These are phyloP conservation scores for Verticillium alfalfae DNA, from an alignment of 2,329 filamentous ascomycete species.

Conservation along the genomic window DNA sequence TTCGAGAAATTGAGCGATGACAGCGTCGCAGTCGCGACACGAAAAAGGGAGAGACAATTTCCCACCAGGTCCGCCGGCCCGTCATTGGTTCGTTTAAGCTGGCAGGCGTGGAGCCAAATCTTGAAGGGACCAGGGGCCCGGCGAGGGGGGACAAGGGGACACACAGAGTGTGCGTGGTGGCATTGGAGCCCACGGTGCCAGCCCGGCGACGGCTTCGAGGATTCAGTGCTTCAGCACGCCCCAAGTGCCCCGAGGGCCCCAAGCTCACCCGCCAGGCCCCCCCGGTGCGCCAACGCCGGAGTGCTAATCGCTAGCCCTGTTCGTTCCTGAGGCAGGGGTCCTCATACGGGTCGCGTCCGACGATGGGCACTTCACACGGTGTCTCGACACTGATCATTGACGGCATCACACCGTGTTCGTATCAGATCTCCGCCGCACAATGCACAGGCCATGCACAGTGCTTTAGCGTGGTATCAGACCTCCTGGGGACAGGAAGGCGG, in stretches of 20 bases:
- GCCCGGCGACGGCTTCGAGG: not conserved
- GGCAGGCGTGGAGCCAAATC: not conserved
- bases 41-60: conserved; percentile 3
- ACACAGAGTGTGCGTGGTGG: too few relatives aligned
- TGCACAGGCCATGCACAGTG: not conserved
- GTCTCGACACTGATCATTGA: not conserved
- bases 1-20: not conserved
- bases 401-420: not conserved
- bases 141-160: not conserved
- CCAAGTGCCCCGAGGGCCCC: not conserved
- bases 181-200: not conserved
- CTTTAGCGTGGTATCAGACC: conserved; percentile 3
- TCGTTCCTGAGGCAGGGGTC: not conserved
- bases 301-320: not conserved
- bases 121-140: not conserved
- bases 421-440: not conserved
- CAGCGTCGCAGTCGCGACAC: not conserved
- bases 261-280: not conserved
- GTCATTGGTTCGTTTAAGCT: not conserved
- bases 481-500: not conserved
- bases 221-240: not conserved
- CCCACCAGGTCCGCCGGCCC: not conserved
- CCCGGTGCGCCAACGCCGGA: not conserved
- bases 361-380: not conserved
- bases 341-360: not conserved